Evolutionary conservation across 2,329 filamentous ascomycete species (phyloP), one percentile per base, ranked within the genome.

Genomic region (Colletotrichum chlorophyti): DNA sequence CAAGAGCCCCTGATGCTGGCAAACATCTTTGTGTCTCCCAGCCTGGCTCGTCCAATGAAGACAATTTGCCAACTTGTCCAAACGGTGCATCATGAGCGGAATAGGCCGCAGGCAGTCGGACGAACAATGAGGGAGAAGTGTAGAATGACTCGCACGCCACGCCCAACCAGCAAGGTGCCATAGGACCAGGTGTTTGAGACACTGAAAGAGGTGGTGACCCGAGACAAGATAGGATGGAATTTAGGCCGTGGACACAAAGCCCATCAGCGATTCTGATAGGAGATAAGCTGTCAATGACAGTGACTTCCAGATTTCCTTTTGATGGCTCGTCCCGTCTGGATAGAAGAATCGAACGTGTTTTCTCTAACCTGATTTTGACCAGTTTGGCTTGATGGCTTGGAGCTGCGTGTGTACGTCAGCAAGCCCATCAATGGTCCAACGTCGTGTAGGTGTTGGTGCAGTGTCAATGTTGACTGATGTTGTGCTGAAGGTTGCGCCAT

Each of bases 171-270:
- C n/a, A n/a, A n/a, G n/a, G n/a, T n/a, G 32, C 17, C 6, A 12
- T 27, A n/a, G 23, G 26, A n/a, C n/a, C n/a, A n/a, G n/a, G 21
- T 21, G 24, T 52, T 41, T 45, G 34, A 50, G 51, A 50, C 51
- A 32, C 38, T 23, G 21, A 26, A 35, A 32, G 19, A 23, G 32
- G 15, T 34, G 26, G 27, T 45, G 37, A 24, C 34, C 48, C 27
- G 31, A 47, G 41, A 47, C 48, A 48, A 57, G n/a, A 47, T 48
- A 41, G 51, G 45, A 60, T 57, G 45, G 38, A 37, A 38, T 50
- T 50, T 38, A n/a, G 31, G 23, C 27, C 19, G 34, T 27, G 29
- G 48, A 8, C 41, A 46, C 45, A 42, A 24, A 29, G 29, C 29
- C 23, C 45, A 27, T 49, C 37, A 26, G 32, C 26, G 12, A 45